Evolutionary conservation across 2,329 filamentous ascomycete species (phyloP), one percentile per base, ranked within the genome.

Genomic region (Pseudopithomyces maydicus): DNA sequence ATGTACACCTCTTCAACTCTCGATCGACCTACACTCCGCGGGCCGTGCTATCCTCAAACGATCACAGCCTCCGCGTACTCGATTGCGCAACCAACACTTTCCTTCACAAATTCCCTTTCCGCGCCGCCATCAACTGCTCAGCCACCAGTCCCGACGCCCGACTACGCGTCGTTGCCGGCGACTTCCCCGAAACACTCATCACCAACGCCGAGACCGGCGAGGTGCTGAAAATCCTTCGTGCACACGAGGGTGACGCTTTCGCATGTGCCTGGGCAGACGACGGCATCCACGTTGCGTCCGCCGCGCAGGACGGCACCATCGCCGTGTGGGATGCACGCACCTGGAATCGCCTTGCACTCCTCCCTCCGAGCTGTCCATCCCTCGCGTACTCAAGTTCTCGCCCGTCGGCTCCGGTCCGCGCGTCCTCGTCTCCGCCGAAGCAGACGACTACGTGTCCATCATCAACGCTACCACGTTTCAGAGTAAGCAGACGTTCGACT

Each of bases 241-340:
- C 88, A 2, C 89, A 92, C 68, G 80, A 80, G 14, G 90, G 92
- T 68, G 90, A 83, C 63, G 89, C 87, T 1, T 94, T 93, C 67
- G 86, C 90, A 1, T 92, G 89, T 67, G 90, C 89, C 63, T 94
- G 90, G 90, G 88, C 90, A 17, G 86, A 89, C 52, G 88, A 93
- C 69, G 90, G 90, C 32, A 87, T 87, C 78, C 88, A 87, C 12
- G 83, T 93, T 19, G 90, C 90, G 12, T 93, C 90, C 0, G 90
- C 88, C 20, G 89, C 88, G 59, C 90, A 94, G 73, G 90, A 94
- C 73, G 88, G 84, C 70, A 83, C 82, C 26, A 82, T 93, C 63
- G 86, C 87, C 61, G 85, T 94, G 47, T 93, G 89, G 87, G 90
- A 94, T 71, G 88, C 90, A 7, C 84, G 90, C 8, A 86, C 84